A percentile compares a stretch with the other conserved stretches of the same genome.
These are phyloP conservation scores for Eimeria falciformis DNA, from an alignment of 169 alveolate genomes.

Conservation along the genomic window DNA sequence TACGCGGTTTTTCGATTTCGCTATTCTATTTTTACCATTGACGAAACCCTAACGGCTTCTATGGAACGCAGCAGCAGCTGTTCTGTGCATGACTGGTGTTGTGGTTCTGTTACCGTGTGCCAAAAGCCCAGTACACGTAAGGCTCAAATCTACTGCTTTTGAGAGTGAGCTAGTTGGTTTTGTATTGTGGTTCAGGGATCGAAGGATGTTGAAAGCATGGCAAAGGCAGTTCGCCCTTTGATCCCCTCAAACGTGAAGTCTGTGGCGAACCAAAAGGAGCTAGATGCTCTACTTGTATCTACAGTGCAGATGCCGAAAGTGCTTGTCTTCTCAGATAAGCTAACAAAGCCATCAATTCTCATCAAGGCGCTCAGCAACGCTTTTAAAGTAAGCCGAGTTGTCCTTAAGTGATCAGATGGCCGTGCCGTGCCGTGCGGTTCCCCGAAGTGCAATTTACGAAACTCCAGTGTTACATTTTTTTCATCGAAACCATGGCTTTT, in stretches of 20 bases:
- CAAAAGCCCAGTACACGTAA: too few relatives aligned
- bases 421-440: not conserved
- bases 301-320: conserved; percentile 55
- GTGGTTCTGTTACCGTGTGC: not conserved
- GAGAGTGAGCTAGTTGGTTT: not conserved
- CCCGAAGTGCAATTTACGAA: not conserved
- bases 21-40: not conserved
- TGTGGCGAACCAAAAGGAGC: conserved; percentile 20
- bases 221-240: conserved; percentile 45
- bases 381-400: conserved; percentile 38
- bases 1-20: not conserved
- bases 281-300: conserved; percentile 34
- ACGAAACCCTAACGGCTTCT: not conserved
- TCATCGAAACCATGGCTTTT: not conserved
- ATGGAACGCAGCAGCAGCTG: not conserved
- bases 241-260: conserved; percentile 42
- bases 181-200: not conserved
- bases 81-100: not conserved
- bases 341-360: conserved; percentile 40
- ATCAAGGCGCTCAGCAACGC: conserved; percentile 74
- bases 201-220: not conserved
- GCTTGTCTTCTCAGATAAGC: conserved; percentile 71
- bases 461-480: not conserved
- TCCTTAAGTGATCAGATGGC: not conserved
- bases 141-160: too few relatives aligned